These are phyloP conservation scores for Fusarium fujikuroi DNA, from an alignment of 2,329 filamentous ascomycete species.

Conservation along the genomic window DNA sequence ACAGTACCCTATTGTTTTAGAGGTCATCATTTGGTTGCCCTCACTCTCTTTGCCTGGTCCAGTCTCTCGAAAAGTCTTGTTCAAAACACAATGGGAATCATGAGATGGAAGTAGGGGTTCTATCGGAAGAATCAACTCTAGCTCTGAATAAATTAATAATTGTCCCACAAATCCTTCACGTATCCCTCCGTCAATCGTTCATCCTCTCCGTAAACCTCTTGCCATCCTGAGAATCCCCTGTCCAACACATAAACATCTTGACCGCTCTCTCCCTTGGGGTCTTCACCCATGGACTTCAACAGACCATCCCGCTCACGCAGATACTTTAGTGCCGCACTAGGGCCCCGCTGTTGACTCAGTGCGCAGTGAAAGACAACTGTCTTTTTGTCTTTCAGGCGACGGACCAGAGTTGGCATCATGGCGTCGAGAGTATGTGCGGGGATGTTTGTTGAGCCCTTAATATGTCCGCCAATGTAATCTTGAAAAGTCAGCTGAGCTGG, in stretches of 20 bases:
- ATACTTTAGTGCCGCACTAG: conserved; percentile 84
- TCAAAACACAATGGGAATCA: neutral
- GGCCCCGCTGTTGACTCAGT: conserved; percentile 89
- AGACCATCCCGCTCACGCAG: conserved; percentile 73
- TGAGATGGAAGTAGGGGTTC: neutral
- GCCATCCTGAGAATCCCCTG: conserved; percentile 88
- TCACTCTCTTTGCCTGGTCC: neutral
- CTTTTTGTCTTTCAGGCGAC: conserved; percentile 79
- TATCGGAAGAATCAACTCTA: neutral
- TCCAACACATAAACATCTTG: conserved; percentile 87
- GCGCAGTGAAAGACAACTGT: conserved; percentile 95
- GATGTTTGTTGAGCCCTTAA: conserved; percentile 78
- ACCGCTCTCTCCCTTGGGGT: conserved; percentile 63
- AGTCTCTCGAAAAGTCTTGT: neutral
- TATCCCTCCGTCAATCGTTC: conserved; percentile 85
- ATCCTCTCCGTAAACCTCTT: conserved; percentile 83
- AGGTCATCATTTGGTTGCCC: too few species aligned
- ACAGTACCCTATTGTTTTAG: too few species aligned
- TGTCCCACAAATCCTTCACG: conserved; percentile 84
- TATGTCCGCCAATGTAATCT: conserved; percentile 92
- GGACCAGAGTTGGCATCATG: conserved; percentile 83
- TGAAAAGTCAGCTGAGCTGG: conserved; percentile 46
- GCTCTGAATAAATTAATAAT: conserved; percentile 52
- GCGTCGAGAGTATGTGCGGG: conserved; percentile 79
- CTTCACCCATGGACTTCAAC: conserved; percentile 47